Evolutionary conservation across 1,139 yeast species (phyloP).

Genomic region (Saccharomyces hybrid): DNA sequence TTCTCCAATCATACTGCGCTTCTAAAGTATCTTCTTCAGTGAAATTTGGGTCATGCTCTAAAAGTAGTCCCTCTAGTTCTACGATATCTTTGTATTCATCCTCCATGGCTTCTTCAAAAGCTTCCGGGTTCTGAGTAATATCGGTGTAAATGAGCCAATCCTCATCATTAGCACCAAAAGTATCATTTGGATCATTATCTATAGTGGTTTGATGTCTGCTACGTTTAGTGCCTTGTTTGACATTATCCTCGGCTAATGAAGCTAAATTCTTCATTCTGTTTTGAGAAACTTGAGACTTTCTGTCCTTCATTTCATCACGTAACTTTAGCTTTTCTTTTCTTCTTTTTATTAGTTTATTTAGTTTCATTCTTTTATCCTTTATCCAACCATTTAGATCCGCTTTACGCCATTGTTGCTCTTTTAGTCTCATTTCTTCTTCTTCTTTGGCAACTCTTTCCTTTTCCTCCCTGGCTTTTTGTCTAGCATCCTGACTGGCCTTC

Average conservation of each 20-base stretch:
- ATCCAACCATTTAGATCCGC: slow-evolving; percentile 77
- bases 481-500: slow-evolving; percentile 84
- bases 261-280: slow-evolving; percentile 89
- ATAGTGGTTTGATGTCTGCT: slow-evolving; percentile 57
- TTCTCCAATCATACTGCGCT: slow-evolving; percentile 78
- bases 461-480: slow-evolving; percentile 73
- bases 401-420: slow-evolving; percentile 72
- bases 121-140: slow-evolving; percentile 61
- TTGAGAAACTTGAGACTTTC: slow-evolving; percentile 89
- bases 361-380: slow-evolving; percentile 53
- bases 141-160: slow-evolving; percentile 93
- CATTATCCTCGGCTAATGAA: slow-evolving; percentile 70
- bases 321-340: slow-evolving; percentile 64
- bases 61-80: slow-evolving; percentile 62
- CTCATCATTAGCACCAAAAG: slow-evolving; percentile 91
- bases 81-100: slow-evolving; percentile 56
- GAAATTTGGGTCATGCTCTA: slow-evolving; percentile 77
- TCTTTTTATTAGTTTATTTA: slow-evolving; percentile 48
- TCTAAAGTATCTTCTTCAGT: slow-evolving; percentile 79
- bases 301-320: slow-evolving; percentile 71
- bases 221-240: slow-evolving; percentile 36
- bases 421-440: slow-evolving; percentile 45
- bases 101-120: slow-evolving; percentile 59
- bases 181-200: slow-evolving; percentile 88
- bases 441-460: slow-evolving; percentile 50